Base-by-base conservation (phyloP, 2,329 filamentous ascomycete species). In the Hypoxylon sp. region DNA sequence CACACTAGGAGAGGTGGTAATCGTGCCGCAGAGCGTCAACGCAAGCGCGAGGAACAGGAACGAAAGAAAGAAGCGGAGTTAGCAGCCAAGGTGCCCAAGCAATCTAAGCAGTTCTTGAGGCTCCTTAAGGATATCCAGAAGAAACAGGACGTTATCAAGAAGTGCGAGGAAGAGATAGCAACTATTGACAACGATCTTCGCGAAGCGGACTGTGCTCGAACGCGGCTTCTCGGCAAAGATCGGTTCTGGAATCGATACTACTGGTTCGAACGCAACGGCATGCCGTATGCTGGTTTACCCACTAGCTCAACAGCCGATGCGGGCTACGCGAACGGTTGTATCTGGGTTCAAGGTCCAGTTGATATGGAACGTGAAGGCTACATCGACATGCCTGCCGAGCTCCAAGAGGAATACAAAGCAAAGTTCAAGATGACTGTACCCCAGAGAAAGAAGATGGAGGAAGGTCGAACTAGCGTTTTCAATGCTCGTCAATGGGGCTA, bases 191-290 rank as follows among this genome's bases (percentile, higher is more conserved):
- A 97, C 74, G 94, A 98, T 77, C 85, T 99, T 49, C 92, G 96
- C 57, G 95, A 98, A 80, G 94, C 94, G 43, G 93, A 98, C 79
- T 97, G 95, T 74, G 93, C 94, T 36, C 91, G 96, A 68, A 97
- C 94, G 17, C 90, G 93, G 69, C 90, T 95, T 17, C 85, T 99
- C 25, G 96, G 96, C 66, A 95, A 96, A 78, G 96, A 99, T 80
- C 90, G 96, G 48, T 99, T 97, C 84, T 97, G 95, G 90, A 98
- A 99, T 80, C 89, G 95, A 59, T 99, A 98, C 80, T 98, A 97
- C 84, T 99, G 96, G 95, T 98, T 98, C 79, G 96, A 99, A 81
- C 91, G 95, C 69, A 99, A 98, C 76, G 96, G 94, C 23, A 98
- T 98, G 94, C 96, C 96, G 0, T 97, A 95, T 75, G 93, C 87